Base-by-base conservation (phyloP, 2,329 filamentous ascomycete species). In the Ophiosphaerella korrae region DNA sequence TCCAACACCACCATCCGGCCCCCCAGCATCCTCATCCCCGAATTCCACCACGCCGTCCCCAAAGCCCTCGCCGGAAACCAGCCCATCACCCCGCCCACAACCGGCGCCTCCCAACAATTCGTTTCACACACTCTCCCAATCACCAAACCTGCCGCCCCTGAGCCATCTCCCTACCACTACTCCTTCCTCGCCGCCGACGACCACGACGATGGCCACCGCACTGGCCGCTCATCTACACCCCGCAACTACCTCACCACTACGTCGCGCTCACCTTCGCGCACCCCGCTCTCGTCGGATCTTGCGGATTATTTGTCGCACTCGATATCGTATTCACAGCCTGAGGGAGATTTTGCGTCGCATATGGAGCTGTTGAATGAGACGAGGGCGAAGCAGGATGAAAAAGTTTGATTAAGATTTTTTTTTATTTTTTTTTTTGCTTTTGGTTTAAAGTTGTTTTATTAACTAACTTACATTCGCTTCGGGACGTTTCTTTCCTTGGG, bases 1-100 rank as follows among this genome's bases (percentile, higher is more conserved):
- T 66, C 60, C 2, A 67, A 68, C 38, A 67, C 62, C 7, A 72
- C 69, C 0, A 73, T 71, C 31, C 60, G 70, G 32, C 65, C 67
- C 7, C 60, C 62, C 0, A 66, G 60, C 40, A 58, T 64, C 7
- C 33, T 55, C 12, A 62, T 64, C 5, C 63, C 65, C 8, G 56
- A 66, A 11, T 63, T 64, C 18, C 55, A 63, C 37, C 59, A 67
- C 41, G 47, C 26, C 5, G 31, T 59, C 0, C 60, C 67, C 0
- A 56, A 58, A 44, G 47, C 58, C 5, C 32, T 67, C 5, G 55
- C 59, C n/a, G 16, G 11, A 26, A 29, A 11, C 29, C 41, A 24
- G 45, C 13, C 31, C 45, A 1, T 41, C n/a, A 36, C 52, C 11
- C 44, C 50, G 2, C 46, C 50, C 9, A 31, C 24, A 12, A 46